Base-by-base conservation (phyloP, 257 asterid species). In the Avicennia marina region DNA sequence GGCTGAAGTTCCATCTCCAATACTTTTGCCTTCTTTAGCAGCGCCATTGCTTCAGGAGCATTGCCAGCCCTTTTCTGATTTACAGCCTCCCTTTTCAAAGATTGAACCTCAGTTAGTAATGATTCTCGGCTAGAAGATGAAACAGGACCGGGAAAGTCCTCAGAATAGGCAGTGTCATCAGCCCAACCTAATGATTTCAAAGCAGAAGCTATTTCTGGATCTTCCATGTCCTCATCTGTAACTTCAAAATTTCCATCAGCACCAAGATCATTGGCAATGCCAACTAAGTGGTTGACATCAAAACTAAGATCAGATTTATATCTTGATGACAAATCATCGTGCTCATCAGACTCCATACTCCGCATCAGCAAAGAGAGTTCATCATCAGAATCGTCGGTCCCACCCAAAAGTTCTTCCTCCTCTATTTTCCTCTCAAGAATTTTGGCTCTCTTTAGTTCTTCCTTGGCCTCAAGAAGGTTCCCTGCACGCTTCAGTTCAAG, bases 361-460 rank as follows among this genome's bases (percentile, higher is more conserved):
- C 75, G 91, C 6, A 86, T 57, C 58, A 93, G 72, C 4, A 73
- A 62, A 26, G 95, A 82, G 51, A 89, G 82, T 60, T 93, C 98
- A 61, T 89, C 99, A 64, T 89, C 97, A 47, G 95, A 85, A 17
- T 88, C 99, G 36, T 93, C 90, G 17, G 71, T 71, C 32, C 68
- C 94, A 25, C 90, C 95, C 78, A 93, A 64, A 51, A 93, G 80
- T 62, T 89, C 99, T 67, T 86, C 89, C 64, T 93, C 97, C 78
- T 93, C 96, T 29, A 93, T 93, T 82, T 86, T 72, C 64, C 79
- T 86, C 69, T 84, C 95, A 18, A 93, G 96, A 78, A 86, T 50
- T 76, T 93, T 93, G 5, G 96, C 99, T 69, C 64, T 86, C 87
- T 93, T 93, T 16, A 93, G 63, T 75, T 93, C 96, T 73, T 86